phyloP scores from a whole-genome alignment of 2,329 filamentous ascomycete species.

The Fusarium sp. region DNA sequence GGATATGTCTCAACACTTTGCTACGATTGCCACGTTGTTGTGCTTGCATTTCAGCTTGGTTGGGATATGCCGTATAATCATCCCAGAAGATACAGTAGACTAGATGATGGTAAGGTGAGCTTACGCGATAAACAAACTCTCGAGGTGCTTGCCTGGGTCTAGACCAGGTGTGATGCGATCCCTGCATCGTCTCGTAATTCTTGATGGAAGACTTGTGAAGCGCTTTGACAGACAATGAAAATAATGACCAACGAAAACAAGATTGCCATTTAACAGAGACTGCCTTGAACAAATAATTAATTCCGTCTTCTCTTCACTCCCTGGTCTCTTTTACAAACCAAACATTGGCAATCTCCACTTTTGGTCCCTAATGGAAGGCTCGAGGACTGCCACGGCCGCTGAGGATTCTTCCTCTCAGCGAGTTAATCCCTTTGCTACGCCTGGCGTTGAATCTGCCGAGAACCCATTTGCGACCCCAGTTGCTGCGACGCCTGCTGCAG shows the following conservation, averaged over 20 bases:
- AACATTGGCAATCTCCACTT: conserved; percentile 31
- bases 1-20: conserved; percentile 12
- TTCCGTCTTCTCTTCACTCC: conserved; percentile 10
- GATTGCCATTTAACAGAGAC: conserved; percentile 7
- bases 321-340: conserved; percentile 27
- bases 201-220: not conserved
- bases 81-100: conserved; percentile 3
- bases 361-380: conserved; percentile 33
- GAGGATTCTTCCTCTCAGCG: conserved; percentile 22
- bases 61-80: conserved; percentile 16
- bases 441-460: conserved; percentile 32
- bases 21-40: conserved; percentile 18
- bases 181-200: conserved; percentile 6
- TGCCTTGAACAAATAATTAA: conserved; percentile 17
- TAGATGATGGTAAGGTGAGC: not conserved
- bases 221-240: not conserved
- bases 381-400: conserved; percentile 27
- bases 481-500: conserved; percentile 38
- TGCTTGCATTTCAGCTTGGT: conserved; percentile 20
- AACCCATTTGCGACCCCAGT: conserved; percentile 42
- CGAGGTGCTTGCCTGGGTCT: too few species aligned
- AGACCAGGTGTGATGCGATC: not conserved
- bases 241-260: conserved; percentile 6
- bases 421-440: conserved; percentile 28
- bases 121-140: conserved; percentile 16